These are phyloP conservation scores for Wickerhamiella vanderwaltii DNA, from an alignment of 805 yeast genomes.

Conservation along the genomic window DNA sequence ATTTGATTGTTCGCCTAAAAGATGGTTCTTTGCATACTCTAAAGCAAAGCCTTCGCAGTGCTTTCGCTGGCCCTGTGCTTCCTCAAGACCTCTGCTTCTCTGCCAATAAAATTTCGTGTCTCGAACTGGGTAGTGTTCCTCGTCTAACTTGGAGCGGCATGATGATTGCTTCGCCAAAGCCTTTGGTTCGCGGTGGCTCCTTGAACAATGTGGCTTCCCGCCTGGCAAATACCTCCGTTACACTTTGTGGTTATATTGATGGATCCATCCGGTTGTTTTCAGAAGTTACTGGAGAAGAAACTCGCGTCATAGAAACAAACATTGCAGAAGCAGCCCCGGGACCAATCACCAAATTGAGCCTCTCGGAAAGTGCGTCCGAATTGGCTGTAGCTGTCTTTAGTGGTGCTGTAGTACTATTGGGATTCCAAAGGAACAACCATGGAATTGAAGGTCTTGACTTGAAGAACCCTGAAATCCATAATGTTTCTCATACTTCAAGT, in stretches of 20 bases:
- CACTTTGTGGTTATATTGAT: constrained; percentile 53
- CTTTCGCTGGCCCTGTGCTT: constrained; percentile 45
- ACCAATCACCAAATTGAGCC: constrained; percentile 47
- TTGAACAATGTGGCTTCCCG: constrained; percentile 43
- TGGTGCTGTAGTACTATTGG: constrained; percentile 67
- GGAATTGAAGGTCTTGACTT: constrained; percentile 13
- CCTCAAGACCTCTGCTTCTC: constrained; percentile 76
- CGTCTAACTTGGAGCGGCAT: constrained; percentile 70
- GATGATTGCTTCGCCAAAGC: constrained; percentile 40
- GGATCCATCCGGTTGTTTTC: constrained; percentile 77
- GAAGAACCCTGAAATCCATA: constrained; percentile 23
- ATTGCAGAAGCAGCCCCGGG: constrained; percentile 32
- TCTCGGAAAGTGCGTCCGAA: constrained; percentile 69
- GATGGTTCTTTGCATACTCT: constrained; percentile 41
- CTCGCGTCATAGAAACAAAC: constrained; percentile 47
- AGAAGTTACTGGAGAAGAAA: constrained; percentile 62
- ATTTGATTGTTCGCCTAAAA: constrained; percentile 45
- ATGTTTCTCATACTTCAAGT: constrained; percentile 45
- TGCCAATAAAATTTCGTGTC: constrained; percentile 53
- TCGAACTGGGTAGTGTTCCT: constrained; percentile 45
- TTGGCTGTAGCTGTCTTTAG: constrained; percentile 51
- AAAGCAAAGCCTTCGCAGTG: constrained; percentile 22
- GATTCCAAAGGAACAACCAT: constrained; percentile 45
- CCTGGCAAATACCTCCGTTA: constrained; percentile 43
- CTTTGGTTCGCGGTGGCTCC: constrained; percentile 68